phyloP scores from a whole-genome alignment of 371 early-diverging fungal species.

The Haplosporangium sp. region DNA sequence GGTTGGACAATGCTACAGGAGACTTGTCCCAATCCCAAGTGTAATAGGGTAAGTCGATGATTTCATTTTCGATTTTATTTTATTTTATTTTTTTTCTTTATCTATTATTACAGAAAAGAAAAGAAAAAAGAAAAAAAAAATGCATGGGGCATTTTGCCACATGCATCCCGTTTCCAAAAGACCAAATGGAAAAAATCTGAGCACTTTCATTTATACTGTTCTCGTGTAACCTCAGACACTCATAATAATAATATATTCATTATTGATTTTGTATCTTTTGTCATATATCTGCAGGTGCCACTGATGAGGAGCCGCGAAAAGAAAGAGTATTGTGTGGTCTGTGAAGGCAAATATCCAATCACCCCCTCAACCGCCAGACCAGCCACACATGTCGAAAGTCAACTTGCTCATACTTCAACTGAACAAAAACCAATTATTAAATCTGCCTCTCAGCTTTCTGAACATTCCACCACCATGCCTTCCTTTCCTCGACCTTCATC shows the following conservation, averaged over 20 bases:
- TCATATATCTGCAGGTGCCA: slow-evolving; percentile 62
- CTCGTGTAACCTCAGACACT: slow-evolving; percentile 12
- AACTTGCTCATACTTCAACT: background rate
- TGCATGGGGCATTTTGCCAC: slow-evolving; percentile 20
- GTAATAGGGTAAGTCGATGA: slow-evolving; percentile 65
- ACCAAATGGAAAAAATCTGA: slow-evolving; percentile 5
- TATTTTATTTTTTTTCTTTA: background rate
- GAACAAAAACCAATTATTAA: background rate
- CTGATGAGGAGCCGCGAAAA: slow-evolving; percentile 71
- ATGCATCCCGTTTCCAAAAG: background rate
- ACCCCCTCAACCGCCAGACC: background rate
- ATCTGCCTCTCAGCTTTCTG: slow-evolving; percentile 12
- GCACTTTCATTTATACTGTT: slow-evolving; percentile 2
- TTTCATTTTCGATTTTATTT: background rate
- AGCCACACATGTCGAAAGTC: background rate
- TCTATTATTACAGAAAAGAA: slow-evolving; percentile 1
- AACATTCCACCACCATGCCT: slow-evolving; percentile 15
- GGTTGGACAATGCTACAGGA: slow-evolving; percentile 78
- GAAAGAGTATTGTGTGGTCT: slow-evolving; percentile 72
- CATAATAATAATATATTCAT: slow-evolving; percentile 1
- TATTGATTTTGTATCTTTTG: background rate
- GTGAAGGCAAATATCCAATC: slow-evolving; percentile 56
- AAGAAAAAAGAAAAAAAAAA: slow-evolving; percentile 11
- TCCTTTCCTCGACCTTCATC: slow-evolving; percentile 7
- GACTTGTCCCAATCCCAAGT: slow-evolving; percentile 65